Evolutionary conservation across 1,139 yeast genomes (phyloP).

Genomic region (Lodderomyces theae): DNA sequence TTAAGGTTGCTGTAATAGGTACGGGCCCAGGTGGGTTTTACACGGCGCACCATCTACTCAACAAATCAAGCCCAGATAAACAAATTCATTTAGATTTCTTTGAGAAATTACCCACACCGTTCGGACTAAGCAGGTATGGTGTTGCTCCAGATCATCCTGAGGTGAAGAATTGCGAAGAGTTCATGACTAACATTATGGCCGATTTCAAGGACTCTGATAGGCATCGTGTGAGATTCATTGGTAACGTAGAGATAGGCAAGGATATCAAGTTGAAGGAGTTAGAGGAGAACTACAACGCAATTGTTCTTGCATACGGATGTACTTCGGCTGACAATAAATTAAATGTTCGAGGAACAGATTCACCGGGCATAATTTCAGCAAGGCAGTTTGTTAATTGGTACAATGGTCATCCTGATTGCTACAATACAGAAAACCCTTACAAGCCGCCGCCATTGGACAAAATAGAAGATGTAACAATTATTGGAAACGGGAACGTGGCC

Average conservation of each 20-base stretch:
- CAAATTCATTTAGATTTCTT: constrained; percentile 55
- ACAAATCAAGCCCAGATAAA: constrained; percentile 33
- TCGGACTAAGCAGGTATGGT: constrained; percentile 87
- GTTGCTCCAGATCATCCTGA: constrained; percentile 99
- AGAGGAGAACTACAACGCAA: constrained; percentile 59
- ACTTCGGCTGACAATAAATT: constrained; percentile 54
- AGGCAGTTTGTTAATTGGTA: constrained; percentile 94
- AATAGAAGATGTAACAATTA: constrained; percentile 66
- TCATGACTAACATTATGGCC: constrained; percentile 62
- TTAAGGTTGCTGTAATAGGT: constrained; percentile 73
- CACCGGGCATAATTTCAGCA: constrained; percentile 74
- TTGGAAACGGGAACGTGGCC: constrained; percentile 99
- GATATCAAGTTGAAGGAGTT: constrained; percentile 54
- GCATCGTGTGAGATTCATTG: constrained; percentile 60
- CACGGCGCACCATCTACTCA: constrained; percentile 73
- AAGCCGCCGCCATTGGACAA: constrained; percentile 53
- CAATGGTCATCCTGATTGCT: constrained; percentile 75
- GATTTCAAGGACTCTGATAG: constrained; percentile 14
- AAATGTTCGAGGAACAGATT: constrained; percentile 58
- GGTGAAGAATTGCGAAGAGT: constrained; percentile 84
- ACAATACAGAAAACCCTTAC: constrained; percentile 25
- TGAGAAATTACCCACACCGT: constrained; percentile 86
- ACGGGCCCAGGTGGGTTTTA: constrained; percentile 98
- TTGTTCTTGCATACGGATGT: constrained; percentile 85
- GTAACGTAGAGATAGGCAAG: constrained; percentile 66